Evolutionary conservation across 2,329 filamentous ascomycete species (phyloP).

Genomic region (Coleophoma cylindrospora): DNA sequence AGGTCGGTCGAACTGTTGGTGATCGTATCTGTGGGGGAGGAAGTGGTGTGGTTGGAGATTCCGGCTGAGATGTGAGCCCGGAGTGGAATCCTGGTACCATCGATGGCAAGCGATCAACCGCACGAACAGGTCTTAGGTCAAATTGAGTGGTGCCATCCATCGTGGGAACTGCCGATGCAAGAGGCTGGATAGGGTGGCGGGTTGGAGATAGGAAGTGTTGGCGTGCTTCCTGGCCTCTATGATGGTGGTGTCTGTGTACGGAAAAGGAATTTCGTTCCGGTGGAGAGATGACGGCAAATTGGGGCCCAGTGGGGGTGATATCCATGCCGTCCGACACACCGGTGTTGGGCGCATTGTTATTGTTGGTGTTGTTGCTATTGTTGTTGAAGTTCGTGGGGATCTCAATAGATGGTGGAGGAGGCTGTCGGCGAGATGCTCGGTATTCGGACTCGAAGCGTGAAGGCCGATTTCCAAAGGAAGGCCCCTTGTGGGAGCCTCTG

Average conservation of each 20-base stretch:
- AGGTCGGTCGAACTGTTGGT: constrained; percentile 48
- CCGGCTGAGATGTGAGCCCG: constrained; percentile 79
- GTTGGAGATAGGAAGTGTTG: constrained; percentile 43
- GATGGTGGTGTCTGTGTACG: constrained; percentile 46
- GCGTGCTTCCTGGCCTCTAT: constrained; percentile 45
- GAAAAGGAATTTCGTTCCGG: constrained; percentile 65
- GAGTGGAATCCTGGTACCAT: constrained; percentile 68
- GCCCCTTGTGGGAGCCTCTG: constrained; percentile 22
- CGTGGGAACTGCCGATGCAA: constrained; percentile 60
- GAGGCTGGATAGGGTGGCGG: constrained; percentile 55
- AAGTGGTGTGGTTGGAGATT: constrained; percentile 82
- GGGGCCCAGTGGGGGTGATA: constrained; percentile 53
- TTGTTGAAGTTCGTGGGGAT: constrained; percentile 54
- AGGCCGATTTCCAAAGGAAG: constrained; percentile 47
- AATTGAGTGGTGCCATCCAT: constrained; percentile 70
- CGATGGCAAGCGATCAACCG: constrained; percentile 76
- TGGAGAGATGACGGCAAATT: constrained; percentile 64
- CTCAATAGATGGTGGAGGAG: constrained; percentile 79
- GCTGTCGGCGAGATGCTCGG: constrained; percentile 66
- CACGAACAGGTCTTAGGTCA: constrained; percentile 70
- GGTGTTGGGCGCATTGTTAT: constrained; percentile 36
- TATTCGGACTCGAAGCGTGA: constrained; percentile 52
- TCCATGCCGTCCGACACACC: constrained; percentile 47
- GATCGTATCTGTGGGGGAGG: constrained; percentile 60
- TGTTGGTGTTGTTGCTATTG: constrained; percentile 19